phyloP scores from a whole-genome alignment of 1,284 basidiomycete genomes.

The Thecaphora thlaspeos region DNA sequence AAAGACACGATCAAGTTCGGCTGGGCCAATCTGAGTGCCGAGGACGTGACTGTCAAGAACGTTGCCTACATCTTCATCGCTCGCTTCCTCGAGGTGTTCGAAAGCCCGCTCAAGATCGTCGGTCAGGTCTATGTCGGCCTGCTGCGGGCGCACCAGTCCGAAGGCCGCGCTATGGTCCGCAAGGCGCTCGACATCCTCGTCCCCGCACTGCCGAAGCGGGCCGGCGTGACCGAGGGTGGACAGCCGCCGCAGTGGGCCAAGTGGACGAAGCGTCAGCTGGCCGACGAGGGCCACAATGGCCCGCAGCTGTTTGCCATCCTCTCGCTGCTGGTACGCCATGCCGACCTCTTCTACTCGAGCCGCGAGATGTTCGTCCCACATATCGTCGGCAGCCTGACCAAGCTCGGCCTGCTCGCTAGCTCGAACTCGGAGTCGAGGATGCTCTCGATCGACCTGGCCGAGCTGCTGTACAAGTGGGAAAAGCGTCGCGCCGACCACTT shows the following conservation, averaged over 20 bases:
- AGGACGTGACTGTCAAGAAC: slow-evolving; percentile 90
- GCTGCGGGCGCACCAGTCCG: slow-evolving; percentile 77
- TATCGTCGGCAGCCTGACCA: slow-evolving; percentile 84
- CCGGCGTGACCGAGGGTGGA: slow-evolving; percentile 49
- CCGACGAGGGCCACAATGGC: slow-evolving; percentile 79
- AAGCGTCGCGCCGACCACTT: slow-evolving; percentile 59
- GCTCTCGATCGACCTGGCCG: slow-evolving; percentile 59
- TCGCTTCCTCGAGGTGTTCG: slow-evolving; percentile 88
- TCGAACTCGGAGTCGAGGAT: slow-evolving; percentile 74
- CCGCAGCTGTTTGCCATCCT: slow-evolving; percentile 85
- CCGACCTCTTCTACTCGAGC: slow-evolving; percentile 87
- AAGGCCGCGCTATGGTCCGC: slow-evolving; percentile 73
- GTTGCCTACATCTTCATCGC: slow-evolving; percentile 89
- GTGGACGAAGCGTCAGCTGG: slow-evolving; percentile 79
- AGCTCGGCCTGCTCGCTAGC: slow-evolving; percentile 76
- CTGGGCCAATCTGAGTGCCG: slow-evolving; percentile 79
- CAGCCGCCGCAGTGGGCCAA: slow-evolving; percentile 84
- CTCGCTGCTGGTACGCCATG: slow-evolving; percentile 86
- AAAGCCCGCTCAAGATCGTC: slow-evolving; percentile 89
- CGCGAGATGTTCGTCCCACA: slow-evolving; percentile 93
- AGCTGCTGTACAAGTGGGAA: slow-evolving; percentile 60
- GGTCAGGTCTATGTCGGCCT: slow-evolving; percentile 90
- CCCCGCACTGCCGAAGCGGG: slow-evolving; percentile 71
- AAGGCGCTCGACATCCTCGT: slow-evolving; percentile 90
- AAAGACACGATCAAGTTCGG: slow-evolving; percentile 95